phyloP scores from a whole-genome alignment of 257 asterid genomes.

The Penstemon newberryi region DNA sequence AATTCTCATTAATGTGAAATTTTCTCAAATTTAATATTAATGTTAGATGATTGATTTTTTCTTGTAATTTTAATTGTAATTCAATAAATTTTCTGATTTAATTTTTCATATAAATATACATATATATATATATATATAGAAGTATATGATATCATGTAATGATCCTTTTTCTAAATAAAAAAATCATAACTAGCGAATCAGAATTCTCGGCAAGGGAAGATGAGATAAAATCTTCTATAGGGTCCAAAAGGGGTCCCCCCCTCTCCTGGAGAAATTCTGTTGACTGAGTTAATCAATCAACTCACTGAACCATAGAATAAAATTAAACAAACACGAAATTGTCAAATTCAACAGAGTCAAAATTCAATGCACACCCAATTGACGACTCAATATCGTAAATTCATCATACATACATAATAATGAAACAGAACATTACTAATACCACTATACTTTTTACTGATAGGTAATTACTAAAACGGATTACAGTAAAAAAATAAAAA shows the following conservation, averaged over 20 bases:
- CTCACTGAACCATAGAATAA: neutral
- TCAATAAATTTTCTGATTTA: no score
- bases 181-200: no score
- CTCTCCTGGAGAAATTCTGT: constrained; percentile 17
- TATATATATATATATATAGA: no score
- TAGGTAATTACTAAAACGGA: neutral
- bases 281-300: constrained; percentile 13
- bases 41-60: no score
- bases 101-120: no score
- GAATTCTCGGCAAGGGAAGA: no score
- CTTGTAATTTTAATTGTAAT: no score
- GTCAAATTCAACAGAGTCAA: constrained; percentile 8
- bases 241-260: constrained; percentile 27
- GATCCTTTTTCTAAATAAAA: no score
- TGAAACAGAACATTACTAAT: constrained; percentile 4
- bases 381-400: constrained; percentile 9
- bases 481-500: neutral
- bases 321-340: neutral
- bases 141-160: no score
- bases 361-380: constrained; percentile 7
- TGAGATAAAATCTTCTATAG: neutral
- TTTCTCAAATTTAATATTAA: no score
- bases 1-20: no score
- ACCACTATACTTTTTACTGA: neutral
- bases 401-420: neutral